Percentiles rank a stretch among this genome's conserved stretches.
Conservation (phyloP, 2,329 filamentous ascomycete genomes). For the Aspergillus thermomutatus region DNA sequence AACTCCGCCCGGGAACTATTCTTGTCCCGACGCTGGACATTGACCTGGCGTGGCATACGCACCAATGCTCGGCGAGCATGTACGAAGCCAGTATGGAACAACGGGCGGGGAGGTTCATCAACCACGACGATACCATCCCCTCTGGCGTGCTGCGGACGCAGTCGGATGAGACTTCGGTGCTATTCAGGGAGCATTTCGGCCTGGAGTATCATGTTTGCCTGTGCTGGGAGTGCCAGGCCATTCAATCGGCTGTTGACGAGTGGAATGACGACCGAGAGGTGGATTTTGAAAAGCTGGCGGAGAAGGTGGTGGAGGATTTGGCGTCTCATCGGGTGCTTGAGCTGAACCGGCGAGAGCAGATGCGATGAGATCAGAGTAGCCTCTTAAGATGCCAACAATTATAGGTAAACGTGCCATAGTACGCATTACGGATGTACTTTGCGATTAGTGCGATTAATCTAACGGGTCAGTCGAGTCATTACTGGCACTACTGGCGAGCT, state of each 20-base stretch:
- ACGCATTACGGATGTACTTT: too few species aligned
- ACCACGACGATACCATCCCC: conserved; percentile 76
- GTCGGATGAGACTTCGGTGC: conserved; percentile 48
- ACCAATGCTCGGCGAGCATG: conserved; percentile 22
- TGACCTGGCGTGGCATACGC: conserved; percentile 36
- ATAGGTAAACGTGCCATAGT: too few species aligned
- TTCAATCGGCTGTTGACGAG: conserved; percentile 24
- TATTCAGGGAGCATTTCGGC: conserved; percentile 45
- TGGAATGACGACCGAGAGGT: neutral
- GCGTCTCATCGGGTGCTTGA: neutral
- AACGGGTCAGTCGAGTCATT: too few species aligned
- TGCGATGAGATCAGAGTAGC: neutral
- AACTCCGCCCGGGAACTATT: conserved; percentile 29
- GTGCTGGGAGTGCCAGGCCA: conserved; percentile 76
- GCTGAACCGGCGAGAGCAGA: neutral
- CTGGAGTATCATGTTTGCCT: conserved; percentile 67
- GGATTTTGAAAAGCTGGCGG: neutral
- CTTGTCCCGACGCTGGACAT: conserved; percentile 34
- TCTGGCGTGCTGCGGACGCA: conserved; percentile 56
- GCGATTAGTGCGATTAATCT: too few species aligned
- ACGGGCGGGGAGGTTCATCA: conserved; percentile 54
- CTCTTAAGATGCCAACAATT: too few species aligned
- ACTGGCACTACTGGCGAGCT: too few species aligned
- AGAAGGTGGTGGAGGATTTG: neutral
- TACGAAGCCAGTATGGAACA: conserved; percentile 41